phyloP scores from a whole-genome alignment of 2,329 filamentous ascomycete species.

The Penicillium sclerotigenum region DNA sequence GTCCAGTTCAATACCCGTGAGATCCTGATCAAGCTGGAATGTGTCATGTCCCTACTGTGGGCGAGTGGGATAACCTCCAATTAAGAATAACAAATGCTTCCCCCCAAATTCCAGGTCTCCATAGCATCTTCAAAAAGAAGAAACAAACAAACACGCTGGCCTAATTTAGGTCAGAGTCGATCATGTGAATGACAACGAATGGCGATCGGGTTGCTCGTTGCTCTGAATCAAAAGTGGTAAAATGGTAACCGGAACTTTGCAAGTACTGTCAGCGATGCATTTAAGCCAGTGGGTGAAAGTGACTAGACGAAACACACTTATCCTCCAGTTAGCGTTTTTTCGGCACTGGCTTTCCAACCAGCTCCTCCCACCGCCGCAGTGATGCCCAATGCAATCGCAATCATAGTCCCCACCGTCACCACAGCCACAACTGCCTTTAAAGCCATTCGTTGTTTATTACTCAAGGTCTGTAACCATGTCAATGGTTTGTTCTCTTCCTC shows the following conservation, averaged over 20 bases:
- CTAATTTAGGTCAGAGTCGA: not conserved
- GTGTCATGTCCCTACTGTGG: not conserved
- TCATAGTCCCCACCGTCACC: conserved; percentile 43
- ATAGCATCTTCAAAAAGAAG: not conserved
- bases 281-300: not conserved
- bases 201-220: not conserved
- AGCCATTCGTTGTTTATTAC: conserved; percentile 35
- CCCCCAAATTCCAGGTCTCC: not conserved
- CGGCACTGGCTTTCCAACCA: conserved; percentile 40
- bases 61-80: not conserved
- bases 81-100: not conserved
- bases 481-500: conserved; percentile 33
- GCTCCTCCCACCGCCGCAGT: conserved; percentile 44
- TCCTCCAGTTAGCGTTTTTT: conserved; percentile 27
- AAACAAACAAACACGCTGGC: not conserved
- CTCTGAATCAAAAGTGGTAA: not conserved
- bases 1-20: not conserved
- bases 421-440: conserved; percentile 43
- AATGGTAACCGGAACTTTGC: not conserved
- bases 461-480: conserved; percentile 36
- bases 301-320: conserved; percentile 12
- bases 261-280: not conserved
- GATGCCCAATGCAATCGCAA: conserved; percentile 47
- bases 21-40: not conserved
- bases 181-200: not conserved